Evolutionary conservation across 2,329 filamentous ascomycete genomes (phyloP).

Genomic region (Fusarium sterilihyphosum): DNA sequence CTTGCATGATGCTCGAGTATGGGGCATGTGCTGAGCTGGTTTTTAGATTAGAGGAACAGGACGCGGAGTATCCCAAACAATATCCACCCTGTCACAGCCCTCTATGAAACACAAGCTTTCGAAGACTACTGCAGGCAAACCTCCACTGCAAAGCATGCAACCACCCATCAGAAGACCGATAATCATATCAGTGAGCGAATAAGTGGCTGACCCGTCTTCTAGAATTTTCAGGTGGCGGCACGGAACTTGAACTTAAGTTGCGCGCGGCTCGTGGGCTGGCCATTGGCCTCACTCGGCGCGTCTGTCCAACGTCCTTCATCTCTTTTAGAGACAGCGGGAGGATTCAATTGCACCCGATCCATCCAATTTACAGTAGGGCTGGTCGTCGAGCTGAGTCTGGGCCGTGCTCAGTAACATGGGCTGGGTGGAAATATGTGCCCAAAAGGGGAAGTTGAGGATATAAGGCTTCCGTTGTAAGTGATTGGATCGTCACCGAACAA

Average conservation of each 20-base stretch:
- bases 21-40: conserved; percentile 12
- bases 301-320: conserved; percentile 28
- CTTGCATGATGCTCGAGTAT: conserved; percentile 4
- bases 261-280: conserved; percentile 10
- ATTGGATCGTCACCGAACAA: conserved; percentile 1
- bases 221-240: conserved; percentile 27
- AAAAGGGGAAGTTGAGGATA: conserved; percentile 7
- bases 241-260: neutral
- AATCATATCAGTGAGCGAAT: neutral
- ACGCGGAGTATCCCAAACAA: conserved; percentile 28
- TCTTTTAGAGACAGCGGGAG: conserved; percentile 3
- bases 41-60: conserved; percentile 37
- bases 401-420: neutral
- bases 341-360: conserved; percentile 4
- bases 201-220: conserved; percentile 24
- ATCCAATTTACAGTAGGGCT: conserved; percentile 21
- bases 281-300: conserved; percentile 1
- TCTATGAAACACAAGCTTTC: conserved; percentile 22
- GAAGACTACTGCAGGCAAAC: conserved; percentile 16
- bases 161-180: conserved; percentile 5
- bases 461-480: neutral
- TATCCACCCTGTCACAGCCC: conserved; percentile 24
- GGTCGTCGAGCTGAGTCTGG: conserved; percentile 8
- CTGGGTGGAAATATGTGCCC: conserved; percentile 1
- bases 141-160: conserved; percentile 14